A percentile compares a stretch with the other conserved stretches of the same genome.
Conservation (phyloP, 2,329 filamentous ascomycete species). For the Colletotrichum incanum region DNA sequence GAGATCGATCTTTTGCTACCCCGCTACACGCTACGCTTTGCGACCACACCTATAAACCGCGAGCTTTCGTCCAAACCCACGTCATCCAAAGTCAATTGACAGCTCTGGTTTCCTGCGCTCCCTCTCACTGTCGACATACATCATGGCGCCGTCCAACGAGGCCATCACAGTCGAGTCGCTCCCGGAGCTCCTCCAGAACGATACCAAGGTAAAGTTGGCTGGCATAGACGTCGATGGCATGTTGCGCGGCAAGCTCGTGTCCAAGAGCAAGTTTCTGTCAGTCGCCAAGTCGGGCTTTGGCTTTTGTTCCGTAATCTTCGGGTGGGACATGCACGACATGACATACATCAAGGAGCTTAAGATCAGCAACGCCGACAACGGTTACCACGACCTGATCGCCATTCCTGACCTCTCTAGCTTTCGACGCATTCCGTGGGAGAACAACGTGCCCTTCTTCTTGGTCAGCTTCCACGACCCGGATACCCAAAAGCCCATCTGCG, state of each 20-base stretch:
- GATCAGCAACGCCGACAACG: conserved; percentile 92
- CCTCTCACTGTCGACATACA: conserved; percentile 12
- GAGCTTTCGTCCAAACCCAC: conserved; percentile 35
- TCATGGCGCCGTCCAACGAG: conserved; percentile 48
- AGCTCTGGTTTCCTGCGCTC: background rate
- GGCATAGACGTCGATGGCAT: conserved; percentile 91
- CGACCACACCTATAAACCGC: conserved; percentile 10
- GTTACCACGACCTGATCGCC: conserved; percentile 88
- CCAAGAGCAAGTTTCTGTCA: conserved; percentile 93
- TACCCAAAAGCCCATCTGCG: conserved; percentile 78
- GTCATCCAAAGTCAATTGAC: conserved; percentile 39
- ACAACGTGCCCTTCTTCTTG: conserved; percentile 87
- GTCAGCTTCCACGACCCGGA: conserved; percentile 89
- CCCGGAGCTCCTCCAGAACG: conserved; percentile 76
- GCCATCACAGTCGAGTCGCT: conserved; percentile 75
- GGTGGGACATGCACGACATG: conserved; percentile 97
- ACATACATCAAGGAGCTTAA: conserved; percentile 89
- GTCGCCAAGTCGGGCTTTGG: conserved; percentile 87
- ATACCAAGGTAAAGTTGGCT: conserved; percentile 88
- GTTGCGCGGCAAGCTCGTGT: conserved; percentile 90
- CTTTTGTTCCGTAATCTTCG: conserved; percentile 95
- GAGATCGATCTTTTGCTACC: background rate
- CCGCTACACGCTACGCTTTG: conserved; percentile 3
- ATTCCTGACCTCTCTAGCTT: conserved; percentile 84
- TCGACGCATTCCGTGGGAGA: conserved; percentile 91